Conservation (phyloP, 305 asterid genomes). For the Fraxinus angustifolia region DNA sequence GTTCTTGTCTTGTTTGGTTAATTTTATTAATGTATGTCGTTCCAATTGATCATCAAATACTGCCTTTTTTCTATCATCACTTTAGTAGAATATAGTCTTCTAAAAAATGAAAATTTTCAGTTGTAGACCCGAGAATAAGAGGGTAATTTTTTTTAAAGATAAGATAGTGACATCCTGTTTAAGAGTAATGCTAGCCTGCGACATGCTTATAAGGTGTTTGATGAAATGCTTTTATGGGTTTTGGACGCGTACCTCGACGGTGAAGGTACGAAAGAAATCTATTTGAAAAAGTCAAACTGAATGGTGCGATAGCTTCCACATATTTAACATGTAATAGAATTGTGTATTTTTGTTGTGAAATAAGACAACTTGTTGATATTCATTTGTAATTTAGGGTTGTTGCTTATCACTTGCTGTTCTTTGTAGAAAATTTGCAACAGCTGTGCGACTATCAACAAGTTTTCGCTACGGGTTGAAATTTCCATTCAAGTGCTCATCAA, state of each 20-base stretch:
- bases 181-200: background rate
- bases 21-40: background rate
- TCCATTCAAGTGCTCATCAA: constrained; percentile 41
- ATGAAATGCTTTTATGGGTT: background rate
- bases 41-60: background rate
- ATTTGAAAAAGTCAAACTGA: background rate
- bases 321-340: background rate
- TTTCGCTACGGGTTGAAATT: constrained; percentile 33
- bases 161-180: background rate
- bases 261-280: background rate
- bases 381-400: background rate
- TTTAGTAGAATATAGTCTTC: background rate
- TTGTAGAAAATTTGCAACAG: constrained; percentile 37
- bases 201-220: background rate
- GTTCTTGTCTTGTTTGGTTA: background rate
- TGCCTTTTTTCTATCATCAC: background rate
- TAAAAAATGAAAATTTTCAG: background rate
- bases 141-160: background rate
- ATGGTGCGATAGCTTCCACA: background rate
- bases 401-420: background rate
- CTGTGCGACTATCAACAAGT: constrained; percentile 24
- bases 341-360: background rate
- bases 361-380: background rate
- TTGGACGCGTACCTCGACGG: background rate
- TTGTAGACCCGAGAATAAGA: background rate